Evolutionary conservation across 1,284 basidiomycete species (phyloP).

Genomic region (Moniliella sp.): DNA sequence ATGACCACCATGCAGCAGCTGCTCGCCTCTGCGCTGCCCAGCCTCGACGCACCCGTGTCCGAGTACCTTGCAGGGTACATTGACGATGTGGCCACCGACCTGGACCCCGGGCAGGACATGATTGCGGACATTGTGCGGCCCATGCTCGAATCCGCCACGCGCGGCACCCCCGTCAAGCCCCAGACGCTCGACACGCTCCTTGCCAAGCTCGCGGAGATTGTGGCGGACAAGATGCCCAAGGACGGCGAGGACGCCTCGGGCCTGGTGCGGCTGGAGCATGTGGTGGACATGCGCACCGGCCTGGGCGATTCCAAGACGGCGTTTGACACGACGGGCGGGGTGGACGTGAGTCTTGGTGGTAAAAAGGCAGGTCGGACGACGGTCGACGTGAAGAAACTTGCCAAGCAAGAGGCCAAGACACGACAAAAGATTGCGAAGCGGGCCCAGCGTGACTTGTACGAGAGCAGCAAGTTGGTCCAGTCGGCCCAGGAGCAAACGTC

Average conservation of each 20-base stretch:
- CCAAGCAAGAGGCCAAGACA: conserved; percentile 93
- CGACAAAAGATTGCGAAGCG: conserved; percentile 94
- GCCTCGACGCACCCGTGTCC: conserved; percentile 76
- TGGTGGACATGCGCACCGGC: conserved; percentile 69
- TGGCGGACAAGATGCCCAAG: conserved; percentile 14
- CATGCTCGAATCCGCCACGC: conserved; percentile 25
- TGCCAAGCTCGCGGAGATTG: conserved; percentile 14
- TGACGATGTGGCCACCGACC: conserved; percentile 54
- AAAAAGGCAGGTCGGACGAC: conserved; percentile 83
- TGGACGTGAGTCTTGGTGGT: conserved; percentile 66
- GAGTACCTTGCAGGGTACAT: conserved; percentile 79
- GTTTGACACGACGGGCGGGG: conserved; percentile 27
- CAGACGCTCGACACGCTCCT: conserved; percentile 11
- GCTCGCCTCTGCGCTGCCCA: conserved; percentile 55
- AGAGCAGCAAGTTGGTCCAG: conserved; percentile 82
- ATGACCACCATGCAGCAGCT: no score
- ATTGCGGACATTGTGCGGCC: conserved; percentile 16
- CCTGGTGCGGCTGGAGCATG: conserved; percentile 63
- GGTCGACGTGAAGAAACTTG: conserved; percentile 90
- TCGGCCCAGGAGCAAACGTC: conserved; percentile 74
- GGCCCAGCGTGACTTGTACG: conserved; percentile 58
- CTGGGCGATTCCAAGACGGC: conserved; percentile 36
- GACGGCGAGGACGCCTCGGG: conserved; percentile 30
- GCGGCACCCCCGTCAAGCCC: conserved; percentile 11
- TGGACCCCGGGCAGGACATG: conserved; percentile 18